A percentile compares a stretch with the other conserved stretches of the same genome.
Conservation (phyloP, 768 basidiomycete species). For the Naganishia antarctica region DNA sequence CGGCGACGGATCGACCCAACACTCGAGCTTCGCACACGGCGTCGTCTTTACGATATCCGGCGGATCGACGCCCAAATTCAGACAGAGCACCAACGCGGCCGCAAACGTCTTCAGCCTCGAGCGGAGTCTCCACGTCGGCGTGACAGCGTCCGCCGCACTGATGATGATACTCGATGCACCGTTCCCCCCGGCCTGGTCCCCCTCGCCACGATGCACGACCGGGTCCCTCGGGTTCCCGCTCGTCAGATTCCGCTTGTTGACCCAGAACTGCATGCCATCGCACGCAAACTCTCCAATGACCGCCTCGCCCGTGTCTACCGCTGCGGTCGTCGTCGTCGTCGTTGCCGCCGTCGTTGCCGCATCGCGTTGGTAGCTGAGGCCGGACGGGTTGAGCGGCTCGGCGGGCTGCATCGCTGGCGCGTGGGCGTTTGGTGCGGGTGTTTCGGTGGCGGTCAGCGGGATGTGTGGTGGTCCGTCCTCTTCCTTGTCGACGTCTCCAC, state of each 20-base stretch:
- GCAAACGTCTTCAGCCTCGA: slow-evolving; percentile 87
- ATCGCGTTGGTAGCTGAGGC: slow-evolving; percentile 17
- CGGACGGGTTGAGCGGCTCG: not conserved
- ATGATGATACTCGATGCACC: slow-evolving; percentile 45
- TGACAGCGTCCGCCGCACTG: slow-evolving; percentile 11
- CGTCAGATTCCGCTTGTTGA: slow-evolving; percentile 73
- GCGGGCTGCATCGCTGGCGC: not conserved
- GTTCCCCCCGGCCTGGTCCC: slow-evolving; percentile 16
- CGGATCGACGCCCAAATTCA: slow-evolving; percentile 96
- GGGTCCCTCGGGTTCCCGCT: slow-evolving; percentile 77
- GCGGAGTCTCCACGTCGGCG: slow-evolving; percentile 73
- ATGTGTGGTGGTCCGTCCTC: too few species aligned
- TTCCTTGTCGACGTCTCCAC: too few species aligned
- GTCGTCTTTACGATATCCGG: slow-evolving; percentile 96
- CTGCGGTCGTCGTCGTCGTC: too few species aligned
- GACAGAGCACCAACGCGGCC: slow-evolving; percentile 75
- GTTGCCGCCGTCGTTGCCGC: too few species aligned
- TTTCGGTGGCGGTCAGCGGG: too few species aligned
- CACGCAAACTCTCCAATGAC: not conserved
- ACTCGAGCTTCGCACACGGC: slow-evolving; percentile 89
- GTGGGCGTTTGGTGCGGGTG: not conserved
- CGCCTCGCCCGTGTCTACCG: too few species aligned
- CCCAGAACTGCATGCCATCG: slow-evolving; percentile 44
- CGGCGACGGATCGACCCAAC: slow-evolving; percentile 94
- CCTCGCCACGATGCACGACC: slow-evolving; percentile 48